A percentile compares a stretch with the other conserved stretches of the same genome.
These are phyloP conservation scores for Saitozyma sp. DNA, from an alignment of 768 basidiomycete species.

Conservation along the genomic window DNA sequence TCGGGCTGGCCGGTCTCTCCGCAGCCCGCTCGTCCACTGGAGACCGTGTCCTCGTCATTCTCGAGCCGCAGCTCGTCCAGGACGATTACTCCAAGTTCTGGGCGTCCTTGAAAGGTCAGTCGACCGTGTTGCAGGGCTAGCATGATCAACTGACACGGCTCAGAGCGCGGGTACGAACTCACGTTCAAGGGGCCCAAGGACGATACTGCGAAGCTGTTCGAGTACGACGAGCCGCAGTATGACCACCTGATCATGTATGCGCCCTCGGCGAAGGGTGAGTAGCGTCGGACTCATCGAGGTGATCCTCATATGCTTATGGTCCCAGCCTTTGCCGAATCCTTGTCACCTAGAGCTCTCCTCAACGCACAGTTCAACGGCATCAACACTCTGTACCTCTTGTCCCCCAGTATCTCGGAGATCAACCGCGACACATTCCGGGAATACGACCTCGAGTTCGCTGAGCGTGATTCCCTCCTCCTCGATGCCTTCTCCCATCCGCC, in stretches of 20 bases:
- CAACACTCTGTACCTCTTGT: slow-evolving; percentile 81
- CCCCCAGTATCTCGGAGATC: slow-evolving; percentile 60
- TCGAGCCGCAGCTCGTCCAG: slow-evolving; percentile 70
- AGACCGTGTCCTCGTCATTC: slow-evolving; percentile 68
- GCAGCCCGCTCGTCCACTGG: slow-evolving; percentile 46
- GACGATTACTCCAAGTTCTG: slow-evolving; percentile 80
- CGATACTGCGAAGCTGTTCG: slow-evolving; percentile 64
- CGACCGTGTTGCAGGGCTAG: background rate
- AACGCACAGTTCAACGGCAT: slow-evolving; percentile 57
- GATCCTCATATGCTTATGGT: slow-evolving; percentile 7
- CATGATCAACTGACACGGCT: background rate
- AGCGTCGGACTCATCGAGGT: background rate
- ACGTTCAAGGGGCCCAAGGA: slow-evolving; percentile 84
- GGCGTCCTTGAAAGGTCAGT: slow-evolving; percentile 68
- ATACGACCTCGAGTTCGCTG: slow-evolving; percentile 85
- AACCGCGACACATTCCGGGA: slow-evolving; percentile 82
- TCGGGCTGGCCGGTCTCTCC: slow-evolving; percentile 11
- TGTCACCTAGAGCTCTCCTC: slow-evolving; percentile 65
- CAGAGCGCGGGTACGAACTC: slow-evolving; percentile 79
- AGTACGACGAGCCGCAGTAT: slow-evolving; percentile 73
- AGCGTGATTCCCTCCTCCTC: slow-evolving; percentile 76
- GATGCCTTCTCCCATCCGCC: slow-evolving; percentile 80
- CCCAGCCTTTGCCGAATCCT: slow-evolving; percentile 79
- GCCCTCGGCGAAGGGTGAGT: slow-evolving; percentile 78
- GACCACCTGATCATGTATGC: slow-evolving; percentile 84